A percentile compares a stretch with the other conserved stretches of the same genome.
These are phyloP conservation scores for Sporobolomyces pararoseus DNA, from an alignment of 768 basidiomycete species.

Conservation along the genomic window DNA sequence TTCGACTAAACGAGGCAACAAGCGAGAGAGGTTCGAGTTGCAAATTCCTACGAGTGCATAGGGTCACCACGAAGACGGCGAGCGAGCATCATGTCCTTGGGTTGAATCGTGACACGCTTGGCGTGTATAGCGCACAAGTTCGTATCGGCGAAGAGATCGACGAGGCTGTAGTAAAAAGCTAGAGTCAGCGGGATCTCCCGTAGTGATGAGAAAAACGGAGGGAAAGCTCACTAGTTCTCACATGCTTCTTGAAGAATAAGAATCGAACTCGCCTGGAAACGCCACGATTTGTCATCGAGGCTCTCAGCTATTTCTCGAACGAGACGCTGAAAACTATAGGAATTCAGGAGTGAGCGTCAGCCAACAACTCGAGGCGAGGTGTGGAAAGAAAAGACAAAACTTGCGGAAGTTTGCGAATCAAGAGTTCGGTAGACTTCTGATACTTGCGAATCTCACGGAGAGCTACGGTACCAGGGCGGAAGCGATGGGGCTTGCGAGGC, in stretches of 20 bases:
- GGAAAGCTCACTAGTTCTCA: constrained; percentile 52
- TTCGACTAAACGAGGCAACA: too few relatives aligned
- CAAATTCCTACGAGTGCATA: too few relatives aligned
- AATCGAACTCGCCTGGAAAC: constrained; percentile 56
- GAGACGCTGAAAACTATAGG: constrained; percentile 58
- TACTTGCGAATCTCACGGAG: constrained; percentile 55
- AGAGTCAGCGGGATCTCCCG: neutral
- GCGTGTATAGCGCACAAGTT: constrained; percentile 42
- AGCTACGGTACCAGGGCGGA: constrained; percentile 54
- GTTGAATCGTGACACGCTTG: constrained; percentile 44
- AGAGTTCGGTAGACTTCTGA: constrained; percentile 48
- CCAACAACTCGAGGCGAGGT: neutral
- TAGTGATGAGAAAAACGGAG: constrained; percentile 48
- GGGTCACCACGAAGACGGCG: constrained; percentile 17
- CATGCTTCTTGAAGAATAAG: constrained; percentile 57
- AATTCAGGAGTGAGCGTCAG: neutral
- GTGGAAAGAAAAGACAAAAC: neutral
- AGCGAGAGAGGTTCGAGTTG: too few relatives aligned
- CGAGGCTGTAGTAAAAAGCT: neutral
- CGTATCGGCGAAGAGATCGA: constrained; percentile 18
- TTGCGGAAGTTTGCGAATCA: constrained; percentile 52
- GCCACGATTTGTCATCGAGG: constrained; percentile 56
- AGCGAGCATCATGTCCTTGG: constrained; percentile 15
- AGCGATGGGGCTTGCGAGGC: constrained; percentile 55
- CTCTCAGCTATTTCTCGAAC: constrained; percentile 74